Evolutionary conservation across 192 early-diverging fungal genomes (phyloP).

Genomic region (Gamsiella multidivaricata): DNA sequence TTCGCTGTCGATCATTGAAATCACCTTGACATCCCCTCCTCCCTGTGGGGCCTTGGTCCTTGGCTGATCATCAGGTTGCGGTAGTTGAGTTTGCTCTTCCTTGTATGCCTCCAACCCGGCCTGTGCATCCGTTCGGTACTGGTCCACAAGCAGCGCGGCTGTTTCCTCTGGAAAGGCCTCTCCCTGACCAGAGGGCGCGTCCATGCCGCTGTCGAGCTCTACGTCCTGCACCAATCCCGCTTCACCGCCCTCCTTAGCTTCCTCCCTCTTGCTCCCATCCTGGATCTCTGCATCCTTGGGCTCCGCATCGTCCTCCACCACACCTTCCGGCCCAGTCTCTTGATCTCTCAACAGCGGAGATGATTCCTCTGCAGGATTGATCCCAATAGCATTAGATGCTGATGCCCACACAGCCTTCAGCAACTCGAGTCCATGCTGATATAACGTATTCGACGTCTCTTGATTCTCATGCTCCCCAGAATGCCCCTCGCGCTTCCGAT

Average conservation of each 20-base stretch:
- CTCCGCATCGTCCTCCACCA: too few species aligned
- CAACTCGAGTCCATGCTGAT: too few species aligned
- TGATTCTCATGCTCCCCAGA: too few species aligned
- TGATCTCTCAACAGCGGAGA: too few species aligned
- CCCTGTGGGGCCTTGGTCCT: neutral
- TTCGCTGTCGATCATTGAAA: too few species aligned
- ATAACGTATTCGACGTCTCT: too few species aligned
- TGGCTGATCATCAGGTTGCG: neutral
- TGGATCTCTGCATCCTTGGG: neutral
- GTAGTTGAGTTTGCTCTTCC: neutral
- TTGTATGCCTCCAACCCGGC: slow-evolving; percentile 11
- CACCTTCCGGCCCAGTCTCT: too few species aligned
- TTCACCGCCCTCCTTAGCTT: neutral
- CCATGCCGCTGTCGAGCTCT: neutral
- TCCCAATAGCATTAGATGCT: too few species aligned
- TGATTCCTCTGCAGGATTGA: too few species aligned
- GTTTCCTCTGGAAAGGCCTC: neutral
- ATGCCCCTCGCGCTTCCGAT: too few species aligned
- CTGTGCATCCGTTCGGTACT: slow-evolving; percentile 1
- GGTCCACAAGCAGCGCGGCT: slow-evolving; percentile 1
- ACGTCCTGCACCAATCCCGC: too few species aligned
- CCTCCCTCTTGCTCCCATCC: neutral
- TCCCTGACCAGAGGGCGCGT: neutral
- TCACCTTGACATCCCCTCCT: neutral
- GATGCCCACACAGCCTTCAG: too few species aligned